Base-by-base conservation (phyloP, 2,329 filamentous ascomycete species). In the Plectosphaerella cucumerina region DNA sequence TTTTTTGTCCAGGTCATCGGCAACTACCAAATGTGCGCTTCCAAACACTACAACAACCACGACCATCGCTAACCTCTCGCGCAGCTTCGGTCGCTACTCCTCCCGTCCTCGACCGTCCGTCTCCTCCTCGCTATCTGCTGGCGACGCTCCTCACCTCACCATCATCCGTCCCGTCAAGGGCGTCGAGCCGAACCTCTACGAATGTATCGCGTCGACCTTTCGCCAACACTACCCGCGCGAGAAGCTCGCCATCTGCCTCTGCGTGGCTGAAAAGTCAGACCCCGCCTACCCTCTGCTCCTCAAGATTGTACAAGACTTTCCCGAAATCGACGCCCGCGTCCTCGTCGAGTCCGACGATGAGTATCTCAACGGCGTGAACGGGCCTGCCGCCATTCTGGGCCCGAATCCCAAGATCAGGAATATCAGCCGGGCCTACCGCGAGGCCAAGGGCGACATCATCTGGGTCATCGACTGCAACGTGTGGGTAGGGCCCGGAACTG, bases 391-490 rank as follows among this genome's bases (percentile, higher is more conserved):
- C 55, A 78, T 82, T 51, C 77, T 97, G 51, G 95, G 95, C 0
- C 94, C 94, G 1, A 99, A 99, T 63, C 94, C 94, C n/a, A 99
- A 99, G 74, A 95, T 99, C 60, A 80, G 94, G 47, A 99, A 99
- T 66, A 90, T 97, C 77, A 97, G 92, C 65, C 82, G 90, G 42
- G 92, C 90, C 3, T 99, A 97, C 65, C 77, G 91, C 23, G 92
- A 97, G 64, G 90, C 91, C 2, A 86, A 86, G 56, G 87, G 89
- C 1, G 91, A 97, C 63, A 79, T 97, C 22, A 78, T 99, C 20
- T 99, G 94, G 94, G 86, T 97, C 47, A 81, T 96, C 18, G 94
- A 99, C 70, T 97, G 92, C 73, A 99, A 99, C 63, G 85, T 99
- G 48, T 99, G 95, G 94, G 80, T 97, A 34, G 84, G 84, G 6